Evolutionary conservation across 2,329 filamentous ascomycete genomes (phyloP).

Genomic region (Epichloe sp.): DNA sequence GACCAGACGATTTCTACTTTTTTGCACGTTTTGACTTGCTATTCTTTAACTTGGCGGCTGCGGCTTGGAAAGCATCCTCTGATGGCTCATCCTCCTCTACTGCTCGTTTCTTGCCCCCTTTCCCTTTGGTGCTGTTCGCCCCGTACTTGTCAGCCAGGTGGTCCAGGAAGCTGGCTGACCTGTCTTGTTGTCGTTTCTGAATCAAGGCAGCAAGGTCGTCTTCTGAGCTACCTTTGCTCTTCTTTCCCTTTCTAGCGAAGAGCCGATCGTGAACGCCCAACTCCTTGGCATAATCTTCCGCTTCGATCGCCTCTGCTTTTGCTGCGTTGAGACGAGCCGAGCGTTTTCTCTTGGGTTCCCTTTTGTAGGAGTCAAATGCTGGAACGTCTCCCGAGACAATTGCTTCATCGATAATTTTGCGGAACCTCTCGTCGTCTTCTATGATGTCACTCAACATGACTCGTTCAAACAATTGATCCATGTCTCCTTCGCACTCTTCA

Average conservation of each 20-base stretch:
- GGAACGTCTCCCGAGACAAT: constrained; percentile 58
- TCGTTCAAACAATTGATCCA: constrained; percentile 63
- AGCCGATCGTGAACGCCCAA: constrained; percentile 61
- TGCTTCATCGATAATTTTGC: constrained; percentile 66
- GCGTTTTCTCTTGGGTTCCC: constrained; percentile 56
- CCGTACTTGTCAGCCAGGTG: constrained; percentile 66
- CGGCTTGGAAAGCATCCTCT: constrained; percentile 47
- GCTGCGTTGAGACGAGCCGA: constrained; percentile 47
- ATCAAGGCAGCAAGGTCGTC: constrained; percentile 61
- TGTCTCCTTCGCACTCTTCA: constrained; percentile 55
- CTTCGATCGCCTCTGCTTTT: constrained; percentile 55
- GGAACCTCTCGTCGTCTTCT: constrained; percentile 76
- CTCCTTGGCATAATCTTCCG: constrained; percentile 62
- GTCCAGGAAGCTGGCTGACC: constrained; percentile 52
- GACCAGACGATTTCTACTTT: background rate
- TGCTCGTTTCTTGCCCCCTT: constrained; percentile 38
- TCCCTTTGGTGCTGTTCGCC: constrained; percentile 25
- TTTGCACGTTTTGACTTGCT: constrained; percentile 11
- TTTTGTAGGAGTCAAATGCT: constrained; percentile 53
- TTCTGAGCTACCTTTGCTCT: constrained; percentile 31
- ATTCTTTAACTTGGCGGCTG: constrained; percentile 33
- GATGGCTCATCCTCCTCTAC: constrained; percentile 49
- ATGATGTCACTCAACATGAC: constrained; percentile 81
- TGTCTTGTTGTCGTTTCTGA: constrained; percentile 51
- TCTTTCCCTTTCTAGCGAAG: constrained; percentile 40